Conservation (phyloP, 495 filamentous ascomycete genomes). For the Alectoria sarmentosa region DNA sequence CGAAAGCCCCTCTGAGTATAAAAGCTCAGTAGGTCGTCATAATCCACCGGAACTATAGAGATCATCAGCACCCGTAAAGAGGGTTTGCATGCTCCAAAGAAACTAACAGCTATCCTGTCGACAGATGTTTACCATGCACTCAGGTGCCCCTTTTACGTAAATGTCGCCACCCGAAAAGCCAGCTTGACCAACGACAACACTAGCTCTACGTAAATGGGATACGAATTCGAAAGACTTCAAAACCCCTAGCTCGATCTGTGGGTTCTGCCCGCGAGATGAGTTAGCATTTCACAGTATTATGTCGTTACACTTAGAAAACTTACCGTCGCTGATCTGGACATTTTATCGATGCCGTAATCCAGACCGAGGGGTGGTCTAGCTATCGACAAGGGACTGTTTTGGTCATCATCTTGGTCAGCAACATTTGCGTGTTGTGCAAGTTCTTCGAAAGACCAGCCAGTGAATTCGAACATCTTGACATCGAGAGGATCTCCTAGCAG, state of each 20-base stretch:
- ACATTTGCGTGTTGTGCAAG: constrained; percentile 55
- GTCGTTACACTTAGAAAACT: constrained; percentile 15
- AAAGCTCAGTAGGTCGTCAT: constrained; percentile 75
- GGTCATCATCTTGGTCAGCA: constrained; percentile 56
- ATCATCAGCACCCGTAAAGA: neutral
- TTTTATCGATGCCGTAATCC: constrained; percentile 48
- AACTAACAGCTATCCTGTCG: constrained; percentile 65
- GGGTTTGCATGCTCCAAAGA: neutral
- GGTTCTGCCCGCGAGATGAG: neutral
- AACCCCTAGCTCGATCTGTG: constrained; percentile 69
- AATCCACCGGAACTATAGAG: constrained; percentile 70
- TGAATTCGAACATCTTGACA: constrained; percentile 98
- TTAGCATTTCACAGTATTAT: neutral
- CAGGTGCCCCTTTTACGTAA: constrained; percentile 95
- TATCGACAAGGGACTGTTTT: constrained; percentile 68
- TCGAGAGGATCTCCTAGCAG: constrained; percentile 92
- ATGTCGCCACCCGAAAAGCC: constrained; percentile 70
- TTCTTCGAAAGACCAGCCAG: constrained; percentile 87
- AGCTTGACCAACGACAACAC: constrained; percentile 84
- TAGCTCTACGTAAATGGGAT: constrained; percentile 89
- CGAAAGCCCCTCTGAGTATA: constrained; percentile 95
- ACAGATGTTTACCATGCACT: constrained; percentile 93
- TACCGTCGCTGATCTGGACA: constrained; percentile 19
- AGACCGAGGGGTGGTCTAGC: constrained; percentile 67
- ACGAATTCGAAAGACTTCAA: constrained; percentile 91